Evolutionary conservation across 139 green algal species (phyloP), one percentile per base, ranked within the genome.

Genomic region (Micractinium sp.): DNA sequence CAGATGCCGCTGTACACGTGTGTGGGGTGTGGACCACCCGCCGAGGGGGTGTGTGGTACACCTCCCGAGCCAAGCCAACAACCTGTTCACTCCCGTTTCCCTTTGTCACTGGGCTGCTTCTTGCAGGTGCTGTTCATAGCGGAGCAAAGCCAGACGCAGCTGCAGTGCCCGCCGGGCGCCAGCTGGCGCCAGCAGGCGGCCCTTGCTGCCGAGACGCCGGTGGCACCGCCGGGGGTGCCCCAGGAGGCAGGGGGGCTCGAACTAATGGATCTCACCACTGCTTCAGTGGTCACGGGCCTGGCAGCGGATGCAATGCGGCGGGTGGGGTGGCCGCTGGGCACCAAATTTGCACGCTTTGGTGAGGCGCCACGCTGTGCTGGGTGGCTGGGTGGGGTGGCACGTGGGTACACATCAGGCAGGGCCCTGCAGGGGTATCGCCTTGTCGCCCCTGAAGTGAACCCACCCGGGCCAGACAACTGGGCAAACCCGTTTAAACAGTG

Each of bases 291-390:
- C 12, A 74, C 61, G 3, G 83, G 83, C 18, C 4, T 81, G 66
- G 83, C 83, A 2, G 63, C 38, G 29, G 83, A 87, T 41, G 73
- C 79, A 22, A 85, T 81, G 79, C 61, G 73, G 0, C 83, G 83
- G 4, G 67, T 90, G 35, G 87, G 87, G n/a, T 90, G 87, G 87
- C 35, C 23, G 2, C 31, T 76, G 1, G 60, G 81, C 41, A 79
- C n/a, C 2, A 25, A 77, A 19, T 90, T 87, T 87, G 87, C 87
- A 12, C n/a, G 67, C 29, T 90, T 90, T 61, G 87, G 81, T 88
- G 67, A 87, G 82, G 22, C 5, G 36, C 63, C 47, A 56, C 7
- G 47, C 47, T 56, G n/a, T n/a, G n/a, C n/a, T n/a, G n/a, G n/a
- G n/a, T n/a, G n/a, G n/a, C n/a, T n/a, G n/a, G n/a, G n/a, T n/a